Evolutionary conservation across 352 stramenopile genomes (phyloP).

Genomic region (Thalassiosira ordinaria): DNA sequence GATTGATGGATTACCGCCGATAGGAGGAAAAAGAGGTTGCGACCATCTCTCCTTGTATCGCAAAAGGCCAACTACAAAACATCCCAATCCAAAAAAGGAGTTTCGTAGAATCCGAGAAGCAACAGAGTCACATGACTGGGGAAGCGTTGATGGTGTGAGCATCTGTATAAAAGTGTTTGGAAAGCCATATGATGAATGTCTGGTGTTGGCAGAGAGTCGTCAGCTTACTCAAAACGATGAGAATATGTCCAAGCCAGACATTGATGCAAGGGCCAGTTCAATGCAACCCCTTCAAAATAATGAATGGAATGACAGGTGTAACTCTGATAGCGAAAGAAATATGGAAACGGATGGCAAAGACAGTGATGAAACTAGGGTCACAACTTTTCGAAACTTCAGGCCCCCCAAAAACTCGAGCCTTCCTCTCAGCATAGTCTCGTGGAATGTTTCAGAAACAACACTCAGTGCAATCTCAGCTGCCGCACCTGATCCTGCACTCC

Average conservation of each 20-base stretch:
- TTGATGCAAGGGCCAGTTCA: background rate
- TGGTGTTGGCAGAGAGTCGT: conserved; percentile 9
- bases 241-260: background rate
- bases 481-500: background rate
- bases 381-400: background rate
- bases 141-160: conserved; percentile 17
- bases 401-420: background rate
- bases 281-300: background rate
- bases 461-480: background rate
- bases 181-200: conserved; percentile 17
- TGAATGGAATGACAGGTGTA: conserved; percentile 1
- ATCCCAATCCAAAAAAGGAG: background rate
- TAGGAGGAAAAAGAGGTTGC: conserved; percentile 2
- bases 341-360: background rate
- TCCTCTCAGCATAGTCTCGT: conserved; percentile 25
- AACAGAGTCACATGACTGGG: conserved; percentile 16
- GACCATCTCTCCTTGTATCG: conserved; percentile 31
- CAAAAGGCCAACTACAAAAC: background rate
- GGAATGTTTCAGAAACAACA: conserved; percentile 28
- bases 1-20: conserved; percentile 22
- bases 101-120: conserved; percentile 19
- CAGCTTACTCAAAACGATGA: background rate
- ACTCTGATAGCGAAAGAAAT: background rate
- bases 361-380: background rate
- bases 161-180: conserved; percentile 24